phyloP scores from a whole-genome alignment of 352 stramenopile genomes.

The Globisporangium solare region DNA sequence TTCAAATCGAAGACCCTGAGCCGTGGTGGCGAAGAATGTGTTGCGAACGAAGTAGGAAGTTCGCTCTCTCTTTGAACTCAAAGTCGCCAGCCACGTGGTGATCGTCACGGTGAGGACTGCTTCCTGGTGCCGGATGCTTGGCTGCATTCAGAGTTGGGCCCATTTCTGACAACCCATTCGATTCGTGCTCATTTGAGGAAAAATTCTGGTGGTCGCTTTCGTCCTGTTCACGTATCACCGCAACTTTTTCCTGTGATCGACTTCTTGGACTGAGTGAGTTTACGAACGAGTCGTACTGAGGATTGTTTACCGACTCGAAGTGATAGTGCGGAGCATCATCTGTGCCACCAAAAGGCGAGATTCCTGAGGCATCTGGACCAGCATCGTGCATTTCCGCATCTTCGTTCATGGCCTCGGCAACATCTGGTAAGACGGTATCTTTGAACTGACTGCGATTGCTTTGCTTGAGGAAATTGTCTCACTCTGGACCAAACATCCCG shows the following conservation, averaged over 20 bases:
- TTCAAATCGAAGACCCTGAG: not conserved
- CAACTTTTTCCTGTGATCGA: not conserved
- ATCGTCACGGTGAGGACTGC: too few relatives aligned
- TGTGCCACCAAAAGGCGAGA: not conserved
- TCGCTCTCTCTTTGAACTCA: too few relatives aligned
- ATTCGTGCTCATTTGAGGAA: not conserved
- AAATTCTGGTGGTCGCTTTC: not conserved
- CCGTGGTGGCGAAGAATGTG: not conserved
- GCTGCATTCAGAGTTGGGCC: not conserved
- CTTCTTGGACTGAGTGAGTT: not conserved
- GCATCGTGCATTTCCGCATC: not conserved
- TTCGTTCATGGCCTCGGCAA: conserved; percentile 2
- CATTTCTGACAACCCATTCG: not conserved
- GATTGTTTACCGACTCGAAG: not conserved
- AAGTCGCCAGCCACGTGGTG: too few relatives aligned
- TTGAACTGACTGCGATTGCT: conserved; percentile 10
- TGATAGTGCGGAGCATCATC: not conserved
- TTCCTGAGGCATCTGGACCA: not conserved
- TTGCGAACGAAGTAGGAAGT: not conserved
- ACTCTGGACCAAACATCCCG: conserved; percentile 42
- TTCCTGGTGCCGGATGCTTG: not conserved
- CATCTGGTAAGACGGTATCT: conserved; percentile 3
- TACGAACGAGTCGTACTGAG: not conserved
- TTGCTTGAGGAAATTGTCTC: conserved; percentile 32
- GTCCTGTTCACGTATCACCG: not conserved